Base-by-base conservation (phyloP, 352 stramenopile species). In the Globisporangium perplexum region DNA sequence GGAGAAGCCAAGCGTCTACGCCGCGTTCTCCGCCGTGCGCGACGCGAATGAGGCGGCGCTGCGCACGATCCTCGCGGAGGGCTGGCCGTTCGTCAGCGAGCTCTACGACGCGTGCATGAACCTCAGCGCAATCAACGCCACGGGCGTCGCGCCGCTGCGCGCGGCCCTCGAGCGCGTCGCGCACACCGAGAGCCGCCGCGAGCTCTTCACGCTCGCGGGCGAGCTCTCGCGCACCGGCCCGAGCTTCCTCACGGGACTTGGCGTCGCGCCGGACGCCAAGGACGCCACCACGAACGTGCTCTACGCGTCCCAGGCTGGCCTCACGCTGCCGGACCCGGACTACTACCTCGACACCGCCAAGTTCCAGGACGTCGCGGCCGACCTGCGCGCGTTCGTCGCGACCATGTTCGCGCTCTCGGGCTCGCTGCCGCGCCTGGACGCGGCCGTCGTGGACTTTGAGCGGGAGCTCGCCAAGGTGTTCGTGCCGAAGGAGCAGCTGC, bases 271-370 rank as follows among this genome's bases (percentile, higher is more conserved):
- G 0, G 90, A 98, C 66, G 84, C 91, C 0, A 86, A 86, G 49
- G 82, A 97, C 48, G 83, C 77, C 10, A 86, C 88, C 15, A 76
- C 76, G 42, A 91, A 93, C 48, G 74, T 88, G 20, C 58, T 90
- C 20, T 90, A 97, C 57, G 66, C 94, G 6, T 83, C 69, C 17
- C 90, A 98, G 59, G 74, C 44, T 2, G 81, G 92, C 1, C 70
- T 98, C n/a, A 82, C 77, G 35, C 64, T 98, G 12, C 91, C 91
- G 0, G 88, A 96, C 61, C 77, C 72, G 3, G 68, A 96, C 62
- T 98, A 98, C 57, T 98, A 98, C 63, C 74, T 97, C 47, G 86
- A 98, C 57, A 60, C 75, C 2, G 72, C 68, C 20, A 73, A 95
- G 47, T 97, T 96, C 55, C 61, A 83, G 30, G 69, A 83, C 10